These are phyloP conservation scores for Geosmithia putterillii DNA, from an alignment of 2,329 filamentous ascomycete genomes.

Conservation along the genomic window DNA sequence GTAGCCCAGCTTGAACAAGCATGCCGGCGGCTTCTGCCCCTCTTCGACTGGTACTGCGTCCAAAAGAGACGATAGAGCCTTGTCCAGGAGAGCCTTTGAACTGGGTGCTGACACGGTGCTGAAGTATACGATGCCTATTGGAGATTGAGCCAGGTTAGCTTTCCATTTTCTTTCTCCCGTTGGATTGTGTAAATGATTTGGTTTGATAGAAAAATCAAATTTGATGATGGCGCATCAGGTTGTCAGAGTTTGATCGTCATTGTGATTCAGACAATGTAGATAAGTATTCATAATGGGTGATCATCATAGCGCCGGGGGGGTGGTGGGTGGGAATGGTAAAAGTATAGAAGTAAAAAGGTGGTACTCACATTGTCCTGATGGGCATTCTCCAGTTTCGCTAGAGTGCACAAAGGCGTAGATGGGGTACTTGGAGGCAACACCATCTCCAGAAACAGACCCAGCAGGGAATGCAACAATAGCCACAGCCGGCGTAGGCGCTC, in stretches of 20 bases:
- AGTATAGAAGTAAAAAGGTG: conserved; percentile 5
- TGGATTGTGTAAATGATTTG: no score
- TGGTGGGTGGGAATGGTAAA: conserved; percentile 9
- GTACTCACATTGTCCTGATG: conserved; percentile 75
- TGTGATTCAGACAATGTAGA: conserved; percentile 99
- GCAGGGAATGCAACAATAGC: conserved; percentile 56
- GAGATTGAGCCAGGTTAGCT: conserved; percentile 2
- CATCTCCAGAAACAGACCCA: conserved; percentile 25
- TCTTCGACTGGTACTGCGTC: conserved; percentile 12
- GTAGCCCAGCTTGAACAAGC: conserved; percentile 42
- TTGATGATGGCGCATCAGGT: conserved; percentile 52
- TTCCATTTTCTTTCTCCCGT: background rate
- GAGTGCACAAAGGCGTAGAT: conserved; percentile 63
- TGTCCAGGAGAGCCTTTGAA: conserved; percentile 23
- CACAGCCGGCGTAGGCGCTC: conserved; percentile 62
- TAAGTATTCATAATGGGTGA: conserved; percentile 77
- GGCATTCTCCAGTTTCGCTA: conserved; percentile 87
- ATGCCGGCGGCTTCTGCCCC: conserved; percentile 12
- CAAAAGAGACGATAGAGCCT: conserved; percentile 29
- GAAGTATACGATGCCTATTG: conserved; percentile 19
- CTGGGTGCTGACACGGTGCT: conserved; percentile 20
- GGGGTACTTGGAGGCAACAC: conserved; percentile 28
- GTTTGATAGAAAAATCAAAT: conserved; percentile 2
- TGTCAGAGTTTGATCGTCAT: conserved; percentile 89
- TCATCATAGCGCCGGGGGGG: conserved; percentile 56